These are phyloP conservation scores for Fusarium euwallaceae DNA, from an alignment of 2,329 filamentous ascomycete genomes.

Conservation along the genomic window DNA sequence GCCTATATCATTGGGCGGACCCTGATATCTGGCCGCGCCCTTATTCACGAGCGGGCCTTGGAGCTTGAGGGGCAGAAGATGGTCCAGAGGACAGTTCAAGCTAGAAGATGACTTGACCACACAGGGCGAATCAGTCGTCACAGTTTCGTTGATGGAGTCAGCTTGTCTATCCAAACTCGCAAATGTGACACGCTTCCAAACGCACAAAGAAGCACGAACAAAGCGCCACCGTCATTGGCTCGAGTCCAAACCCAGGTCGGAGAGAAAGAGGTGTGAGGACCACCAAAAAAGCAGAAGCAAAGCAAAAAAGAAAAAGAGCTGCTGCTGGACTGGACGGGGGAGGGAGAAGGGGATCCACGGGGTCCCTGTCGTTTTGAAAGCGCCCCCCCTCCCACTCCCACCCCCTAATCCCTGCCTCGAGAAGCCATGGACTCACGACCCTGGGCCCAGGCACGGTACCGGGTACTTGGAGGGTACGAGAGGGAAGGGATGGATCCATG, in stretches of 20 bases:
- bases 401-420: conserved; percentile 33
- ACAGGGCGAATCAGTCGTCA: neutral
- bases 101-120: neutral
- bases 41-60: neutral
- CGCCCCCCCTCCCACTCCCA: conserved; percentile 6
- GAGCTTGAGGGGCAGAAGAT: neutral
- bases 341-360: conserved; percentile 11
- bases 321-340: conserved; percentile 1
- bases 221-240: conserved; percentile 24
- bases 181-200: conserved; percentile 35
- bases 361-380: conserved; percentile 32
- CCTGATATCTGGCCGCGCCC: conserved; percentile 3
- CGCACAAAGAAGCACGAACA: conserved; percentile 28
- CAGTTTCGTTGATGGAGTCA: conserved; percentile 9
- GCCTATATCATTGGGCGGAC: neutral
- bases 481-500: neutral
- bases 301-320: neutral
- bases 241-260: conserved; percentile 22
- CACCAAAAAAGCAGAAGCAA: neutral
- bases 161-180: neutral
- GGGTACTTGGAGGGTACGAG: conserved; percentile 26
- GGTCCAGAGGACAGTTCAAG: neutral
- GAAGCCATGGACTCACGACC: conserved; percentile 15
- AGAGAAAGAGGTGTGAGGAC: neutral
- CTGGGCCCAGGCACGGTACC: conserved; percentile 27